Evolutionary conservation across 805 yeast genomes (phyloP), one percentile per base, ranked within the genome.

Genomic region (Lachancea dasiensis): DNA sequence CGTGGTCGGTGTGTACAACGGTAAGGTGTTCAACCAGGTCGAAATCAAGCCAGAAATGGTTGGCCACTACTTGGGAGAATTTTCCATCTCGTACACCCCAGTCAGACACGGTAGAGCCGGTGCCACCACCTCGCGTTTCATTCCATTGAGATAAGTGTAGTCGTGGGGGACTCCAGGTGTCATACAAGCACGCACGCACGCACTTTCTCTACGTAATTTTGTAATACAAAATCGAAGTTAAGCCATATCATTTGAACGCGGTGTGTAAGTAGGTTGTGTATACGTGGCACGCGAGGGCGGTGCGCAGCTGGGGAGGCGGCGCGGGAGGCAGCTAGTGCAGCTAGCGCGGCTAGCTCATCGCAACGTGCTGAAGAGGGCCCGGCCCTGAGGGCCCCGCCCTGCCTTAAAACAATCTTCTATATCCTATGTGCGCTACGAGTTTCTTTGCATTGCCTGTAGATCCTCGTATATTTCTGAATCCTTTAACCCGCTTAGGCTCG

Each of bases 11-110:
- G 84, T 92, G 62, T 92, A 92, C 95, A 92, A 92, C 81, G 99
- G 99, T 77, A 92, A 92, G 79, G 86, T 77, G 61, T 92, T 92
- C 95, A 90, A 90, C 95, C 84, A 81, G 63, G 96, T 92, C 71
- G 99, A 92, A 74, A 76, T 92, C 75, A 87, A 77, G 73, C 96
- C 98, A 66, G 99, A 92, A 79, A 92, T 92, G 98, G 89, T 90
- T 69, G 97, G 98, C 70, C 96, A 90, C 84, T 92, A 92, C 94
- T 85, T 92, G 65, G 99, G 97, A 77, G 99, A 92, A 79, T 92
- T 92, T 86, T 90, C 98, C 65, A 92, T 92, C 75, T 78, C 98
- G 63, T 92, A 92, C 81, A 85, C 95, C 72, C 98, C 99, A 69
- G 97, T 90, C 70, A 86, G 95, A 80, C 99, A 94, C 80, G 97